A percentile compares a stretch with the other conserved stretches of the same genome.
These are phyloP conservation scores for Hypoxylon sp. DNA, from an alignment of 2,329 filamentous ascomycete genomes.

Conservation along the genomic window DNA sequence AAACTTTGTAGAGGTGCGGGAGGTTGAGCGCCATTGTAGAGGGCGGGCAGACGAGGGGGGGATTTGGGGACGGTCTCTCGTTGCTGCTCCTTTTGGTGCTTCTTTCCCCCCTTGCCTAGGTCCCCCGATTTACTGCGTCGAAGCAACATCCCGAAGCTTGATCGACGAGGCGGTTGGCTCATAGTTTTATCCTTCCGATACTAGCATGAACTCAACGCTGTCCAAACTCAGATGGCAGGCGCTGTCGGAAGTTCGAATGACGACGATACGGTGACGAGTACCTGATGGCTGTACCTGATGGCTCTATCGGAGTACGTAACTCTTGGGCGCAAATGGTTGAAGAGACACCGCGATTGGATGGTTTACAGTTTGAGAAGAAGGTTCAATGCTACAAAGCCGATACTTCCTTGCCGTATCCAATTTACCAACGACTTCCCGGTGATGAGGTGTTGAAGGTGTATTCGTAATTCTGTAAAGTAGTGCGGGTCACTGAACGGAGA, in stretches of 20 bases:
- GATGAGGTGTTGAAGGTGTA: conserved; percentile 34
- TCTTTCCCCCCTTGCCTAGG: conserved; percentile 64
- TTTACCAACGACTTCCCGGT: conserved; percentile 24
- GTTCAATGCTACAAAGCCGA: conserved; percentile 35
- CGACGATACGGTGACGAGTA: conserved; percentile 24
- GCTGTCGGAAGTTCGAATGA: conserved; percentile 26
- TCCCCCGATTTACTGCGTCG: conserved; percentile 70
- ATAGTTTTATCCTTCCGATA: conserved; percentile 46
- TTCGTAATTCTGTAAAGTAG: conserved; percentile 30
- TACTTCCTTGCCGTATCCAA: conserved; percentile 25
- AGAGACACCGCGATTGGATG: conserved; percentile 20
- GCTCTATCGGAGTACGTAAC: conserved; percentile 34
- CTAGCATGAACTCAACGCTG: conserved; percentile 44
- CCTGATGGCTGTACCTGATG: conserved; percentile 3
- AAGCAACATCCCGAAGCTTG: conserved; percentile 67
- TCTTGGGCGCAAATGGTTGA: conserved; percentile 15
- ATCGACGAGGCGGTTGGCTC: conserved; percentile 59
- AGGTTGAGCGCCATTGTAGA: conserved; percentile 59
- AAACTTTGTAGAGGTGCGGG: conserved; percentile 54
- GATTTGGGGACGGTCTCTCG: conserved; percentile 68
- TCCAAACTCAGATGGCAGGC: conserved; percentile 26
- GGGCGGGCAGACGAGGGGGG: conserved; percentile 70
- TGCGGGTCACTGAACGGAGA: conserved; percentile 10
- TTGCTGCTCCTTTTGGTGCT: conserved; percentile 68
- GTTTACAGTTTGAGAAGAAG: conserved; percentile 31